Conservation (phyloP, 1,284 basidiomycete species). For the Filobasidium uniguttulatum region DNA sequence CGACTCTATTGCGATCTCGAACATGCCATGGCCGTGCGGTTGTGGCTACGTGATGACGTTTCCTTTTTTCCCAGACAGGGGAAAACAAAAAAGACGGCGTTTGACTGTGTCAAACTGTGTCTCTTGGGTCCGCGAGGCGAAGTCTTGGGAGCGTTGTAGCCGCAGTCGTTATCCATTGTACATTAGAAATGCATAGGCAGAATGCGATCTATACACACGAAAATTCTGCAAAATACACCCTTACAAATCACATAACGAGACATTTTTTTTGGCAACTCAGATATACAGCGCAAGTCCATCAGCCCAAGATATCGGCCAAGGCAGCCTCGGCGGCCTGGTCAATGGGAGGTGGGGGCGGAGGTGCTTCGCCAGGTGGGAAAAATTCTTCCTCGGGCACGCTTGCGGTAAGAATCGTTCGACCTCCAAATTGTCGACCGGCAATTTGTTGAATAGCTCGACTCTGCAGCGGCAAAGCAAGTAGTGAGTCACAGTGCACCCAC, state of each 20-base stretch:
- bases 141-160: background rate
- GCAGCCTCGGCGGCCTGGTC: slow-evolving; percentile 15
- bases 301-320: slow-evolving; percentile 12
- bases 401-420: slow-evolving; percentile 57
- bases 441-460: slow-evolving; percentile 57
- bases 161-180: background rate
- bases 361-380: slow-evolving; percentile 29
- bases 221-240: background rate
- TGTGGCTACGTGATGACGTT: slow-evolving; percentile 3
- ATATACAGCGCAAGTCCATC: background rate
- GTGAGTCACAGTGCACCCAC: background rate
- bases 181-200: too few relatives aligned
- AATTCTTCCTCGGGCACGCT: slow-evolving; percentile 36
- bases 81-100: too few relatives aligned
- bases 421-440: slow-evolving; percentile 76
- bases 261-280: background rate
- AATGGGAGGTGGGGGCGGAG: slow-evolving; percentile 20
- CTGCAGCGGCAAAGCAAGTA: background rate
- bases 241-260: background rate
- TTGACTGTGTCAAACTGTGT: background rate
- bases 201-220: too few relatives aligned
- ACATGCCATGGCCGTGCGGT: background rate
- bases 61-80: too few relatives aligned
- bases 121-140: background rate
- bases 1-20: background rate